Percentiles rank a stretch among this genome's conserved stretches.
Conservation (phyloP, 2,329 filamentous ascomycete species). For the Rhexocercosporidium sp. region DNA sequence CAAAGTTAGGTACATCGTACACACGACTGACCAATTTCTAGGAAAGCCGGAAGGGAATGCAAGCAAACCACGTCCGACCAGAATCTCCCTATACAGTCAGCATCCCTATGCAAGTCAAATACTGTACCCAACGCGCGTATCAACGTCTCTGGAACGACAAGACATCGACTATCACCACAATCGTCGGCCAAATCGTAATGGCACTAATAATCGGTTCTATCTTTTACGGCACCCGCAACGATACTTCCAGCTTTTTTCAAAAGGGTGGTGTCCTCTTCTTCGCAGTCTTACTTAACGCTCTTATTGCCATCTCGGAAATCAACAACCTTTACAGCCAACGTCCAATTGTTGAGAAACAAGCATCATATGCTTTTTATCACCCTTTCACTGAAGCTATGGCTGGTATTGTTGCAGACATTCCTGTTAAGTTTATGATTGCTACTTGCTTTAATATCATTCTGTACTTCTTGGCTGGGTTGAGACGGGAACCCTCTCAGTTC, state of each 20-base stretch:
- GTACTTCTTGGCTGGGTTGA: slow-evolving; percentile 85
- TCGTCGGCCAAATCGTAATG: slow-evolving; percentile 51
- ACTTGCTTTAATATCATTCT: slow-evolving; percentile 80
- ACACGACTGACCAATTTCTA: slow-evolving; percentile 23
- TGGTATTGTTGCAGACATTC: slow-evolving; percentile 85
- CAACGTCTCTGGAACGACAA: slow-evolving; percentile 78
- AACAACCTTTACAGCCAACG: slow-evolving; percentile 81
- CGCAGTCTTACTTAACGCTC: slow-evolving; percentile 70
- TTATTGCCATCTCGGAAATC: slow-evolving; percentile 68
- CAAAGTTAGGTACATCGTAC: too few relatives aligned
- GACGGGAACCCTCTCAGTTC: slow-evolving; percentile 70
- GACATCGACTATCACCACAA: slow-evolving; percentile 63
- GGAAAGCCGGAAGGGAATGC: slow-evolving; percentile 40
- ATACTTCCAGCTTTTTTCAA: slow-evolving; percentile 63
- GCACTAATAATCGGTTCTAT: slow-evolving; percentile 67
- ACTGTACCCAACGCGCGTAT: slow-evolving; percentile 84
- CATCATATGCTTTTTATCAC: slow-evolving; percentile 87
- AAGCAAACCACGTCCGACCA: slow-evolving; percentile 60
- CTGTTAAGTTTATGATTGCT: slow-evolving; percentile 77
- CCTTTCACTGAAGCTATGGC: slow-evolving; percentile 86
- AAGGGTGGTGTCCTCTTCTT: slow-evolving; percentile 72
- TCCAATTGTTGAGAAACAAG: slow-evolving; percentile 90
- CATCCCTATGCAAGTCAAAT: slow-evolving; percentile 73
- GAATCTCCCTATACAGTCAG: slow-evolving; percentile 86
- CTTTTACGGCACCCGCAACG: slow-evolving; percentile 63